These are phyloP conservation scores for Aspergillus brasiliensis DNA, from an alignment of 2,329 filamentous ascomycete species.

Conservation along the genomic window DNA sequence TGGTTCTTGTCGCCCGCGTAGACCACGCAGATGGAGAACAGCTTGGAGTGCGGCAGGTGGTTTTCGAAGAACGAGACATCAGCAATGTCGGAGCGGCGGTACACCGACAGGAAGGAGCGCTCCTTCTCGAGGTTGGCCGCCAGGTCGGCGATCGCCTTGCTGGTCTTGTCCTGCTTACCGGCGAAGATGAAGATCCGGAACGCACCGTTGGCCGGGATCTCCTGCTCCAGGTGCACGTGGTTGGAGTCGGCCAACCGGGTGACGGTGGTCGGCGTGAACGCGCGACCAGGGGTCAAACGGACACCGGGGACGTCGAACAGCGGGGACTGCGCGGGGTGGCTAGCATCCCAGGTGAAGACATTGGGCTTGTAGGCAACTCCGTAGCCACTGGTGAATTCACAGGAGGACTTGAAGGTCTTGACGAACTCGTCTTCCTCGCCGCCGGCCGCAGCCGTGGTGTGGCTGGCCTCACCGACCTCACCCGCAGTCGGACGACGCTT, in stretches of 20 bases:
- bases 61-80: conserved; percentile 73
- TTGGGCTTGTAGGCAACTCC: conserved; percentile 85
- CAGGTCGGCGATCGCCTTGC: conserved; percentile 69
- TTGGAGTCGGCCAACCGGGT: conserved; percentile 88
- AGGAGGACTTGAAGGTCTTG: conserved; percentile 85
- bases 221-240: conserved; percentile 85
- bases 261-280: conserved; percentile 77
- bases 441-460: conserved; percentile 29
- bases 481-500: conserved; percentile 70
- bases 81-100: conserved; percentile 62
- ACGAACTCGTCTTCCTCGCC: conserved; percentile 70
- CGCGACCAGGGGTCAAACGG: conserved; percentile 71
- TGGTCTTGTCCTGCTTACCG: conserved; percentile 64
- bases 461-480: conserved; percentile 69
- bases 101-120: conserved; percentile 71
- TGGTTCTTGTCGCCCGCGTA: conserved; percentile 67
- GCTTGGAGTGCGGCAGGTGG: conserved; percentile 80
- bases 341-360: conserved; percentile 76
- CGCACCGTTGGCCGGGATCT: conserved; percentile 83
- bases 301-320: conserved; percentile 68
- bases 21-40: conserved; percentile 78
- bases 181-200: conserved; percentile 86
- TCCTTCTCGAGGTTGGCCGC: conserved; percentile 65
- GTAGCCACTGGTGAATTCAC: conserved; percentile 91
- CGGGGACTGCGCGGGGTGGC: conserved; percentile 70